A percentile compares a stretch with the other conserved stretches of the same genome.
Evolutionary conservation across 2,329 filamentous ascomycete genomes (phyloP).

Genomic region (Trematosphaeria pertusa): DNA sequence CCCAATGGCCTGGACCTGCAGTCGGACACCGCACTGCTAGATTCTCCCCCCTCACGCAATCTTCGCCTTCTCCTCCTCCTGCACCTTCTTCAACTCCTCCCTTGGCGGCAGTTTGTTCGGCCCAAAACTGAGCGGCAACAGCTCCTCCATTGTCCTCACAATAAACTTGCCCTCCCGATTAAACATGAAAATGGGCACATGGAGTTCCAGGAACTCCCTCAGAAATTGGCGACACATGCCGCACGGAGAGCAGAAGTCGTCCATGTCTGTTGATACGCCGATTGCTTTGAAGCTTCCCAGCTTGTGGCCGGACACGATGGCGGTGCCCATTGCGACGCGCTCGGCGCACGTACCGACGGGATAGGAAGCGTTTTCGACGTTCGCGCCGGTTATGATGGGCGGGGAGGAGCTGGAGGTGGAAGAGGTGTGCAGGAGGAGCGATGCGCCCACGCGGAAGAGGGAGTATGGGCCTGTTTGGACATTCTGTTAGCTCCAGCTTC

Average conservation of each 20-base stretch:
- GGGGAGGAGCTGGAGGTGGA: slow-evolving; percentile 46
- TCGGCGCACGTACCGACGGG: slow-evolving; percentile 97
- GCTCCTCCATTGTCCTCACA: slow-evolving; percentile 72
- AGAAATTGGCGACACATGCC: slow-evolving; percentile 93
- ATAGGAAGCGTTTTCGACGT: slow-evolving; percentile 87
- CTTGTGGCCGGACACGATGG: slow-evolving; percentile 67
- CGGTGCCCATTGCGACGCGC: slow-evolving; percentile 81
- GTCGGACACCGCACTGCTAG: slow-evolving; percentile 15
- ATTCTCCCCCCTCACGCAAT: background rate
- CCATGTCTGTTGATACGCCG: slow-evolving; percentile 82
- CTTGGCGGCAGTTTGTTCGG: slow-evolving; percentile 54
- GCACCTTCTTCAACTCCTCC: slow-evolving; percentile 39
- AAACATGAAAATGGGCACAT: slow-evolving; percentile 88
- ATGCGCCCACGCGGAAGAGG: slow-evolving; percentile 86
- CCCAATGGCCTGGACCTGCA: no score
- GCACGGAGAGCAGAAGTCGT: slow-evolving; percentile 67
- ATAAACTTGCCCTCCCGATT: slow-evolving; percentile 77
- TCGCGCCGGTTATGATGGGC: slow-evolving; percentile 71
- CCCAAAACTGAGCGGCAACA: slow-evolving; percentile 63
- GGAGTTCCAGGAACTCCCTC: slow-evolving; percentile 55
- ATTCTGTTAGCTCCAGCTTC: background rate
- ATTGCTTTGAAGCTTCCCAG: slow-evolving; percentile 66
- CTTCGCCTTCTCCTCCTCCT: slow-evolving; percentile 35
- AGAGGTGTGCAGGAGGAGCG: slow-evolving; percentile 63
- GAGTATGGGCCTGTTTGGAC: slow-evolving; percentile 74